Conservation (phyloP, 1,139 yeast species). For the Debaryomycetaceae sp. region DNA sequence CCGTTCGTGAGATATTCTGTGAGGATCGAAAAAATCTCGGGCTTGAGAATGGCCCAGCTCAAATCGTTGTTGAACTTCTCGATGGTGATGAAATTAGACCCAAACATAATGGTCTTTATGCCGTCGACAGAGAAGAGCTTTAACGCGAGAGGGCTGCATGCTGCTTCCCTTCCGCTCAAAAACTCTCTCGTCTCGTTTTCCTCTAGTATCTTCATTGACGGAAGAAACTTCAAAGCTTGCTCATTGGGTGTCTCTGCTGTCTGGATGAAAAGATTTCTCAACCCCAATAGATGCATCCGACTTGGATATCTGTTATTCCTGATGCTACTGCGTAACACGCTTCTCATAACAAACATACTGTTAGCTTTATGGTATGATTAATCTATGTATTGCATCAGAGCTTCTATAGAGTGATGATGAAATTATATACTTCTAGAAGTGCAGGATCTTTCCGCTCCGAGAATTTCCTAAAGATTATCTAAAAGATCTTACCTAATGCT, state of each 20-base stretch:
- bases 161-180: conserved; percentile 53
- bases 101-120: conserved; percentile 50
- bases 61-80: conserved; percentile 54
- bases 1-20: conserved; percentile 86
- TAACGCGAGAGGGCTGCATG: conserved; percentile 52
- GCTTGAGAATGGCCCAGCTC: conserved; percentile 79
- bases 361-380: neutral
- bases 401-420: neutral
- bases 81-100: conserved; percentile 73
- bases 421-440: neutral
- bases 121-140: conserved; percentile 52
- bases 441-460: conserved; percentile 3
- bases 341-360: conserved; percentile 1
- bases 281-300: neutral
- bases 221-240: conserved; percentile 45
- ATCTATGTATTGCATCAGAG: neutral
- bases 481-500: conserved; percentile 1
- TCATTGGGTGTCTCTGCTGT: conserved; percentile 47
- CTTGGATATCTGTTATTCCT: neutral
- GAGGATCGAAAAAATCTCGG: conserved; percentile 80
- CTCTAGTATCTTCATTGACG: conserved; percentile 39
- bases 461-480: neutral
- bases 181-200: conserved; percentile 52
- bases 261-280: conserved; percentile 33
- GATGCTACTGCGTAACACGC: neutral